phyloP scores from a whole-genome alignment of 768 basidiomycete species.

The Scleroderma citrinum region DNA sequence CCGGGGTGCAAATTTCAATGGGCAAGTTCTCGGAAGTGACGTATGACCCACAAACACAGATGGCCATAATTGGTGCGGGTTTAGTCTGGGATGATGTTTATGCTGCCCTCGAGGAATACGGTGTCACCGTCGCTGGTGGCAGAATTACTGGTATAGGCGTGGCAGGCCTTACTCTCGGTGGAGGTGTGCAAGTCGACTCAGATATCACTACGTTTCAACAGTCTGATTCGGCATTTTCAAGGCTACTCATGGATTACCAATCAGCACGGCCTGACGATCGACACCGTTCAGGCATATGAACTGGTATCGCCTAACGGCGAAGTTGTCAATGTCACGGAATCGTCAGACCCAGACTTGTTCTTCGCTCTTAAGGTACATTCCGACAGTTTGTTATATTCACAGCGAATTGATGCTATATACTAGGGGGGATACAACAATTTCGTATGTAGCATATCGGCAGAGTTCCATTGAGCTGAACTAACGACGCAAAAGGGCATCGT shows the following conservation, averaged over 20 bases:
- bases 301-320: conserved; percentile 51
- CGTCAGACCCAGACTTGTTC: conserved; percentile 34
- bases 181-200: conserved; percentile 30
- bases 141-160: conserved; percentile 54
- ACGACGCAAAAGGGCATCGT: conserved; percentile 53
- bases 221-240: conserved; percentile 4
- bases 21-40: conserved; percentile 37
- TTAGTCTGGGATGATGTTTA: conserved; percentile 67
- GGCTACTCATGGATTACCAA: conserved; percentile 62
- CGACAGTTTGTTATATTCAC: no score
- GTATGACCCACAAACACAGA: conserved; percentile 34
- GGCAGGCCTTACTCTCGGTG: conserved; percentile 52
- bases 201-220: not conserved
- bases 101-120: conserved; percentile 38
- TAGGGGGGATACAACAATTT: conserved; percentile 65
- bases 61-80: conserved; percentile 33
- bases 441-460: conserved; percentile 21
- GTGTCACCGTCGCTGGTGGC: conserved; percentile 54
- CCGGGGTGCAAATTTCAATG: conserved; percentile 34
- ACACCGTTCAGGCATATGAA: conserved; percentile 48
- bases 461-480: not conserved
- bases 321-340: conserved; percentile 28
- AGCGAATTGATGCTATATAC: no score
- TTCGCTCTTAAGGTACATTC: conserved; percentile 37
- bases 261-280: conserved; percentile 51